These are phyloP conservation scores for Leccinum barrowsii DNA, from an alignment of 768 basidiomycete genomes.

Conservation along the genomic window DNA sequence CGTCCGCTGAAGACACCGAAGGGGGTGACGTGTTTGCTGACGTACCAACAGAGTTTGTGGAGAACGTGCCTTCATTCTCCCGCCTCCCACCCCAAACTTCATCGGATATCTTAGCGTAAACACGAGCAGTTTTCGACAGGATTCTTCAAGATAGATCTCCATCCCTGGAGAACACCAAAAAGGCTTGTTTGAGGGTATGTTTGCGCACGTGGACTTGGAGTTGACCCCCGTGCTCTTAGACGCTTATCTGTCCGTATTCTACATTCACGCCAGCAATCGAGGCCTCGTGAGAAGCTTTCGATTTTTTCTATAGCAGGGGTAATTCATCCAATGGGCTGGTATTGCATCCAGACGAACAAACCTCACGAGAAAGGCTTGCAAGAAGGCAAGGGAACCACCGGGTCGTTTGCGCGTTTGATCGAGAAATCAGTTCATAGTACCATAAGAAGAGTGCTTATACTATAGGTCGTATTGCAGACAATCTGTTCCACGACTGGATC, in stretches of 20 bases:
- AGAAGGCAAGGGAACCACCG: constrained; percentile 17
- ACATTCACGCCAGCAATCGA: constrained; percentile 53
- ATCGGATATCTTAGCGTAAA: constrained; percentile 71
- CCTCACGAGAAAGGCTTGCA: constrained; percentile 44
- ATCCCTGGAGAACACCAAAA: neutral
- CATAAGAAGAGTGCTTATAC: constrained; percentile 52
- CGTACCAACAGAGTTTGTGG: constrained; percentile 2
- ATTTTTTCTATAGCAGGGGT: constrained; percentile 43
- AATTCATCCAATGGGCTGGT: constrained; percentile 5
- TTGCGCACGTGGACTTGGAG: constrained; percentile 45
- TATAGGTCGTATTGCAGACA: constrained; percentile 43
- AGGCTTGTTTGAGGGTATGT: constrained; percentile 36
- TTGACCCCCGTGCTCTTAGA: constrained; percentile 66
- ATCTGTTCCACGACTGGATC: constrained; percentile 1
- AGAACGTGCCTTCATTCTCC: constrained; percentile 27
- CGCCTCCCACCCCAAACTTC: constrained; percentile 70
- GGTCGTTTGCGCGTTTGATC: constrained; percentile 43
- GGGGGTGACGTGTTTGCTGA: constrained; percentile 1
- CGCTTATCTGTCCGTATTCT: constrained; percentile 78
- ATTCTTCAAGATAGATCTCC: constrained; percentile 44
- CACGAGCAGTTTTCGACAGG: constrained; percentile 57
- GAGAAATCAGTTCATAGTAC: constrained; percentile 48
- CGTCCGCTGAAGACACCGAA: constrained; percentile 3
- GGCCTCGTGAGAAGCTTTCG: constrained; percentile 46
- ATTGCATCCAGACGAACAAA: constrained; percentile 47